Conservation (phyloP, 2,329 filamentous ascomycete species). For the Aspergillus nomiae region DNA sequence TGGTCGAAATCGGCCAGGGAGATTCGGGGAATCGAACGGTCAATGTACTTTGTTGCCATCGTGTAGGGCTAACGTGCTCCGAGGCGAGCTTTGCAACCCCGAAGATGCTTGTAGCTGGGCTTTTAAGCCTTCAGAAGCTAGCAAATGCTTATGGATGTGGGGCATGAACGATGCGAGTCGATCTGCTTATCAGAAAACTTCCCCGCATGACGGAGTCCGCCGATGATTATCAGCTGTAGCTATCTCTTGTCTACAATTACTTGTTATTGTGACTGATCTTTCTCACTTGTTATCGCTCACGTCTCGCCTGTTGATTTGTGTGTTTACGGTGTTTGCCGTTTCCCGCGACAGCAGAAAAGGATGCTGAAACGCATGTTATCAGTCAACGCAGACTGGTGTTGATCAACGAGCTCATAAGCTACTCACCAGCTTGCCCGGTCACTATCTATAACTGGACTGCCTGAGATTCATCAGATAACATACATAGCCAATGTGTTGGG, state of each 20-base stretch:
- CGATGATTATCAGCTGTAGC: neutral
- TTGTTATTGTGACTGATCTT: neutral
- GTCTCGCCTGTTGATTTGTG: neutral
- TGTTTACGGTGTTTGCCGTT: neutral
- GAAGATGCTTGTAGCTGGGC: neutral
- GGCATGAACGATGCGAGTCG: neutral
- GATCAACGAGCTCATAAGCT: no score
- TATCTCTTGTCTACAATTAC: neutral
- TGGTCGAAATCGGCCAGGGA: constrained; percentile 57
- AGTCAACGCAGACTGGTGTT: no score
- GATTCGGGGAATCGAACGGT: constrained; percentile 53
- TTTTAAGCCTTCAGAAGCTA: neutral
- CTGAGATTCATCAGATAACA: no score
- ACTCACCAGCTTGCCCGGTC: no score
- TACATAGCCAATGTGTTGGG: no score
- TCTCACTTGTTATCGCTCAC: neutral
- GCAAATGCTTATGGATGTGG: neutral
- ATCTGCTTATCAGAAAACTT: neutral
- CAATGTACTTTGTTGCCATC: constrained; percentile 40
- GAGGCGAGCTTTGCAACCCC: no score
- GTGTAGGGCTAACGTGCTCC: neutral
- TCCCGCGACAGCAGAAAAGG: no score
- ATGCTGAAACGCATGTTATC: no score
- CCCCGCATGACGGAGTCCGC: neutral
- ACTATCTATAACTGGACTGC: no score